Conservation (phyloP, 176 grass and related monocot genomes). For the Zea luxurians region DNA sequence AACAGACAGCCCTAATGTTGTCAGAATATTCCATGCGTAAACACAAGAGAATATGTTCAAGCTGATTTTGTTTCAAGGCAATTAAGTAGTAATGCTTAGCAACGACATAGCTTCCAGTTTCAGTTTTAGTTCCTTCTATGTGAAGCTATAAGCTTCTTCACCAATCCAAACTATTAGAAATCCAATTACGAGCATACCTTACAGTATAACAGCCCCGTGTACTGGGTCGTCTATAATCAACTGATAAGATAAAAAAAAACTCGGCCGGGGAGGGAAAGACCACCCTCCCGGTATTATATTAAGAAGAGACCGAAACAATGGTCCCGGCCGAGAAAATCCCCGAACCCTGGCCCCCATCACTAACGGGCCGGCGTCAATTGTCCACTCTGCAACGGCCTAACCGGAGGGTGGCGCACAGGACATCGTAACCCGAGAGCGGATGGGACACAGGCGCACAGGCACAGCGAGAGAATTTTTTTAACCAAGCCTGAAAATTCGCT, state of each 20-base stretch:
- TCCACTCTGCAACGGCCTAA: no score
- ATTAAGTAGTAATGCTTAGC: neutral
- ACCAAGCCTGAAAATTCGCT: no score
- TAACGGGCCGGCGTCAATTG: no score
- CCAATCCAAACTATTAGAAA: neutral
- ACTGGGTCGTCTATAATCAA: neutral
- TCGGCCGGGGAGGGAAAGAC: no score
- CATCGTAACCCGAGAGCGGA: no score
- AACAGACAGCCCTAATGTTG: constrained; percentile 36
- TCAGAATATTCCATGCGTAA: constrained; percentile 27
- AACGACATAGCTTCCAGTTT: constrained; percentile 9
- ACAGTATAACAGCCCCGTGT: neutral
- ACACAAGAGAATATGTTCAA: constrained; percentile 22
- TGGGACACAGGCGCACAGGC: no score
- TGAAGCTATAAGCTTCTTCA: constrained; percentile 2
- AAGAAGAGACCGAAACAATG: no score
- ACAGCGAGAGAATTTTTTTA: no score
- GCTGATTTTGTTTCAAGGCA: constrained; percentile 18
- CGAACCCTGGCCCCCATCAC: no score
- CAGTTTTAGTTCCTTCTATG: constrained; percentile 2
- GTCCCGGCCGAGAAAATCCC: no score
- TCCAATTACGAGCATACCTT: neutral
- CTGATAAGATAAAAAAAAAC: neutral
- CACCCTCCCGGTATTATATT: no score
- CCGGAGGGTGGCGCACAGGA: no score